phyloP scores from a whole-genome alignment of 1,284 basidiomycete genomes.

The Pseudomicrostroma phylloplanum region DNA sequence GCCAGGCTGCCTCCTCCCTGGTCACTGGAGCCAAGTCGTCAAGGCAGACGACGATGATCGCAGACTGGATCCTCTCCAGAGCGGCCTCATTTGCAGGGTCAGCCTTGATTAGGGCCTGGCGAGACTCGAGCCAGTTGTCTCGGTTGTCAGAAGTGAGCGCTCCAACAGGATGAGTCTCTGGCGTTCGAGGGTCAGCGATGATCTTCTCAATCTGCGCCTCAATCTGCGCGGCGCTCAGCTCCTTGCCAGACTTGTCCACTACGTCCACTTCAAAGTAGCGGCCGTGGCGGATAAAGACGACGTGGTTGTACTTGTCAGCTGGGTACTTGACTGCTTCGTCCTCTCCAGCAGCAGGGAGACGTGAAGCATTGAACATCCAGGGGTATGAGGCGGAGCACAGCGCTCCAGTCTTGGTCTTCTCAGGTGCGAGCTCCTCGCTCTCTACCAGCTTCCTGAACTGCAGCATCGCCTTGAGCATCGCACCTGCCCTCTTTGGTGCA shows the following conservation, averaged over 20 bases:
- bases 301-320: conserved; percentile 69
- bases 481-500: conserved; percentile 38
- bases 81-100: conserved; percentile 62
- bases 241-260: conserved; percentile 56
- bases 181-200: conserved; percentile 59
- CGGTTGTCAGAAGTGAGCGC: conserved; percentile 81
- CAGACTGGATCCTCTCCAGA: conserved; percentile 78
- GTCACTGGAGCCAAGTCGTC: conserved; percentile 75
- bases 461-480: conserved; percentile 45
- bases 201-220: conserved; percentile 74
- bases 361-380: conserved; percentile 92
- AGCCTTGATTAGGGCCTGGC: conserved; percentile 54
- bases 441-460: conserved; percentile 44
- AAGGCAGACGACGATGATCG: conserved; percentile 78
- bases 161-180: conserved; percentile 62
- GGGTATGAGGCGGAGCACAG: conserved; percentile 93
- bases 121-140: conserved; percentile 78
- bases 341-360: conserved; percentile 74
- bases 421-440: conserved; percentile 77
- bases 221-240: conserved; percentile 71
- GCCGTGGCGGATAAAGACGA: conserved; percentile 86
- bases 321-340: conserved; percentile 82
- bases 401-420: conserved; percentile 73
- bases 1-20: conserved; percentile 68
- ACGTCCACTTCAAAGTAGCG: conserved; percentile 74